Evolutionary conservation across 768 basidiomycete genomes (phyloP), one percentile per base, ranked within the genome.

Genomic region (Agrocybe chaxingu): DNA sequence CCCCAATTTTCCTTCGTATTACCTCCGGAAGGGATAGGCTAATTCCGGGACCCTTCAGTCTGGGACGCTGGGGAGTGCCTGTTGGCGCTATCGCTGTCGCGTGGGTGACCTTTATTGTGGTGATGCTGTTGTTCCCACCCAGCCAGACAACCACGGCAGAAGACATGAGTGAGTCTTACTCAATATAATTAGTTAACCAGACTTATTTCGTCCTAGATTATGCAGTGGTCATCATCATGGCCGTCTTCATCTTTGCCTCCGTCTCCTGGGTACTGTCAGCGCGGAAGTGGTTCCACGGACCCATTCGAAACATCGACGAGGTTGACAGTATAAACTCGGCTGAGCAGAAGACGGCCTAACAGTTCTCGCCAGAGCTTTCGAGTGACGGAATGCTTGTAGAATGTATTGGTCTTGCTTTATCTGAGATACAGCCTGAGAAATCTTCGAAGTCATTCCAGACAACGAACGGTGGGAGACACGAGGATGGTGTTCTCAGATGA

Each of bases 231-330:
- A 78, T 87, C 49, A 76, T 87, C 60, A 72, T 76, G 70, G 70
- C 69, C 1, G 84, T 88, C 4, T 85, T 87, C 62, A 59, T 84
- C 11, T 85, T 87, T 56, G 82, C 87, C 0, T 66, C 79, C 1
- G 47, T 73, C 3, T 85, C 81, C 5, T 89, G 87, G 87, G 62
- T 82, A 5, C 31, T 82, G 3, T 86, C 85, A 18, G 87, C 87
- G 1, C 78, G 67, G 33, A 79, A 82, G 51, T 89, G 86, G 86
- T 89, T 88, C 68, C 73, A 66, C 18, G 86, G 86, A 0, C 86
- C 86, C 12, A 70, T 87, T 43, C 66, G 69, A 55, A 87, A 75
- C 46, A 62, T 80, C 9, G 68, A 74, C 39, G 67, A 67, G 5
- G 44, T 33, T 13, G 16, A 34, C 34, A 38, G 18, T 8, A 29